Evolutionary conservation across 2,329 filamentous ascomycete species (phyloP).

Genomic region (Chaetomiaceae sp.): DNA sequence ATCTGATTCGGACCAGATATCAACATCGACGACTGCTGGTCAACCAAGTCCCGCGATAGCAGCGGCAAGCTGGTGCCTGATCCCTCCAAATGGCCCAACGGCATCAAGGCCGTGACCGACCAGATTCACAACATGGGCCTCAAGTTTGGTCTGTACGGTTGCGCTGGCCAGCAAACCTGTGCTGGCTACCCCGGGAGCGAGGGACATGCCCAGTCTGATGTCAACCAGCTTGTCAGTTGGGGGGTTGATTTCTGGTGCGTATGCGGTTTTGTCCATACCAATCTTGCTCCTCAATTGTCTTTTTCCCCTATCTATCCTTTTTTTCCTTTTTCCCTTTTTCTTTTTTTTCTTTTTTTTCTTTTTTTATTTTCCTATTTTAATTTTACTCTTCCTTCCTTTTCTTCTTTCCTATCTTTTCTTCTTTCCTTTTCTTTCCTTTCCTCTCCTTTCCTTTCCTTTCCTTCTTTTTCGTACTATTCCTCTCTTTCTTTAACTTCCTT

Average conservation of each 20-base stretch:
- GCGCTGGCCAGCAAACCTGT: constrained; percentile 23
- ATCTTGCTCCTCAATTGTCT: no score
- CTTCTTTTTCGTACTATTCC: no score
- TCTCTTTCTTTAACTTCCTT: no score
- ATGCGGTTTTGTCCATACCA: neutral
- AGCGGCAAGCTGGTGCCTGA: constrained; percentile 20
- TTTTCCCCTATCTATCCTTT: no score
- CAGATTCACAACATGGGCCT: constrained; percentile 22
- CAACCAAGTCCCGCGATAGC: constrained; percentile 8
- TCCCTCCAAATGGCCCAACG: constrained; percentile 21
- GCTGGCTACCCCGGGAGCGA: constrained; percentile 20
- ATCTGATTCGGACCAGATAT: no score
- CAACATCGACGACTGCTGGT: constrained; percentile 26
- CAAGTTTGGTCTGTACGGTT: constrained; percentile 23
- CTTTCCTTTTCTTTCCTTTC: no score
- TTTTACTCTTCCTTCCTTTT: no score
- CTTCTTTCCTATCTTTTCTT: no score
- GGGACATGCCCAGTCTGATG: constrained; percentile 16
- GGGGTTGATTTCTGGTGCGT: constrained; percentile 22
- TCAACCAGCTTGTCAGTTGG: constrained; percentile 16
- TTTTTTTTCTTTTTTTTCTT: neutral
- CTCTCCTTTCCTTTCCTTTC: no score
- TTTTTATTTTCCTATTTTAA: no score
- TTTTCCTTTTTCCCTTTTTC: no score
- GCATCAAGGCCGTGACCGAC: constrained; percentile 19